Base-by-base conservation (phyloP, 2,329 filamentous ascomycete species). In the Neofusicoccum kwambonambiense region DNA sequence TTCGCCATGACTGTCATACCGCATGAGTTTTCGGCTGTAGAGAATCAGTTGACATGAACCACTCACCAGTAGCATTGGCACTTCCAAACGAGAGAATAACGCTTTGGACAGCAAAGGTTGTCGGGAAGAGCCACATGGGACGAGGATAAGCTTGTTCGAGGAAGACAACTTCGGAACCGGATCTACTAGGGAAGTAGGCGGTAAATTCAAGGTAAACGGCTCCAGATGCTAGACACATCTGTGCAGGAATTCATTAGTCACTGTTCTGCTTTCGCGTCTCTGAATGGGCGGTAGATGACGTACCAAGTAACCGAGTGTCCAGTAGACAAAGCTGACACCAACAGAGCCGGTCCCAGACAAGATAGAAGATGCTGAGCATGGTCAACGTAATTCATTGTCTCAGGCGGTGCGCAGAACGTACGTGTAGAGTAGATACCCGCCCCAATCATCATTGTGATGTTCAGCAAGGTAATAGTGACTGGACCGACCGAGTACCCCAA, bases 71-170 rank as follows among this genome's bases (percentile, higher is more conserved):
- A 0, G 87, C 82, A 71, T 90, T 90, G 45, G 86, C 85, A 68
- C 86, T 88, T 68, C 84, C 86, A 67, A 90, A 90, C 0, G 88
- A 89, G 3, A 90, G 76, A 1, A 88, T 72, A 2, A 90, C 86
- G 0, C 83, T 82, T 70, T 88, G 86, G 2, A 89, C 83, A 0
- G 88, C 88, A 71, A 88, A 60, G 4, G 56, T 60, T 22, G 56
- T 85, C 0, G 88, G 86, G 54, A 90, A 86, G 66, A 90, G 81
- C 70, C 86, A 88, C 64, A 80, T 83, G 0, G 88, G 89, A 1
- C 86, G 81, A 0, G 87, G 87, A 67, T 84, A 91, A 0, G 87
- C 85, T 70, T 90, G 88, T 68, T 90, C 88, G 0, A 90, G 80
- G 68, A 89, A 90, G 0, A 89, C 88, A 0, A 89, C 87, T 69